These are phyloP conservation scores for Lagenidium sp. DNA, from an alignment of 352 stramenopile species.

Conservation along the genomic window DNA sequence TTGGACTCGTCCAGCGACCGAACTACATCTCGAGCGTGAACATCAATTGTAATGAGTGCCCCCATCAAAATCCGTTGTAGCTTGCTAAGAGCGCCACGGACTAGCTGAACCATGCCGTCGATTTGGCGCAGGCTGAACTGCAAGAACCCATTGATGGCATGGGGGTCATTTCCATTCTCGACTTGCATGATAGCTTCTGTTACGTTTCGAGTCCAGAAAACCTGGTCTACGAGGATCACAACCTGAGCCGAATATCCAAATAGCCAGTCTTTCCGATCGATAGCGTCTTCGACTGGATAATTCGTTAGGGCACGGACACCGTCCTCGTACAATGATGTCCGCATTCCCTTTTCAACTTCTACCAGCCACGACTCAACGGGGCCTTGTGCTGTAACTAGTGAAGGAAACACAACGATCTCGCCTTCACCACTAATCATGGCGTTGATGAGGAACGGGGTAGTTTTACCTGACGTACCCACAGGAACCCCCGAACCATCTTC, in stretches of 20 bases:
- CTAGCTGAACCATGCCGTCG: conserved; percentile 89
- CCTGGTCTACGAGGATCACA: conserved; percentile 88
- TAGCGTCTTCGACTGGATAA: conserved; percentile 84
- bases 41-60: conserved; percentile 88
- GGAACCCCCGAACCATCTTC: conserved; percentile 21
- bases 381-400: conserved; percentile 67
- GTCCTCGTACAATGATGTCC: conserved; percentile 78
- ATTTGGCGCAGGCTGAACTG: conserved; percentile 89
- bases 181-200: conserved; percentile 68
- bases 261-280: conserved; percentile 85
- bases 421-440: conserved; percentile 84
- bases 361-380: conserved; percentile 85
- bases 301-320: conserved; percentile 74
- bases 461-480: conserved; percentile 27
- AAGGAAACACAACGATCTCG: conserved; percentile 75
- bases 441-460: conserved; percentile 33
- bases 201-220: conserved; percentile 89
- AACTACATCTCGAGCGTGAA: conserved; percentile 88
- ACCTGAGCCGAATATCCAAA: conserved; percentile 84
- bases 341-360: conserved; percentile 85
- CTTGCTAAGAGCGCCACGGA: conserved; percentile 76
- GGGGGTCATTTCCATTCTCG: conserved; percentile 47
- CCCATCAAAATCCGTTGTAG: conserved; percentile 87
- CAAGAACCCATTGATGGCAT: conserved; percentile 77
- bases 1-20: conserved; percentile 73